These are phyloP conservation scores for Apiotrichum sp. DNA, from an alignment of 1,284 basidiomycete species.

Conservation along the genomic window DNA sequence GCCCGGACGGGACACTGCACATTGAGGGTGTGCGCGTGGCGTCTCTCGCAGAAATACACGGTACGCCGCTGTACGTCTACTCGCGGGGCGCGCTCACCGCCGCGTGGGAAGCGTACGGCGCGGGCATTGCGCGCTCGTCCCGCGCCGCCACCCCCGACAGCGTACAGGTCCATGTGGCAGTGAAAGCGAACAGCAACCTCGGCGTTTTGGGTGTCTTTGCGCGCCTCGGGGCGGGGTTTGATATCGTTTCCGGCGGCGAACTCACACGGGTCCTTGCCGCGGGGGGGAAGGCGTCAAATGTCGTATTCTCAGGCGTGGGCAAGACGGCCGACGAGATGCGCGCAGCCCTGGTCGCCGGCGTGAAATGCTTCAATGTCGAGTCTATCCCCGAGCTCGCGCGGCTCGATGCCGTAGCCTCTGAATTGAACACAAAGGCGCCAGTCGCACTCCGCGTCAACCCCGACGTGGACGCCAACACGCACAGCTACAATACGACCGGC, in stretches of 20 bases:
- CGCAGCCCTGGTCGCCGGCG: slow-evolving; percentile 2
- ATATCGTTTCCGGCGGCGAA: slow-evolving; percentile 11
- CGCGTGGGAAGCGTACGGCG: slow-evolving; percentile 1
- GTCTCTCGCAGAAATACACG: not conserved
- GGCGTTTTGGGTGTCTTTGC: slow-evolving; percentile 9
- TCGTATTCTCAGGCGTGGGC: slow-evolving; percentile 11
- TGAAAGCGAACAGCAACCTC: slow-evolving; percentile 13
- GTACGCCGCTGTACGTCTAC: slow-evolving; percentile 14
- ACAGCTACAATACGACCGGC: slow-evolving; percentile 7
- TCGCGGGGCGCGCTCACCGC: slow-evolving; percentile 4
- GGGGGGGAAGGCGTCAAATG: not conserved
- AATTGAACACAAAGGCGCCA: not conserved
- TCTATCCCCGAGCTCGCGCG: slow-evolving; percentile 6
- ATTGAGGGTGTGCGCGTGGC: slow-evolving; percentile 5
- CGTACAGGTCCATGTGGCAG: slow-evolving; percentile 8
- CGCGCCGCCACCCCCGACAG: not conserved
- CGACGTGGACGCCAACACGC: slow-evolving; percentile 10
- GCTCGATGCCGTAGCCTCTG: slow-evolving; percentile 1
- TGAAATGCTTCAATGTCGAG: slow-evolving; percentile 17
- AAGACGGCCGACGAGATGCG: slow-evolving; percentile 7
- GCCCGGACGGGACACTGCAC: slow-evolving; percentile 4
- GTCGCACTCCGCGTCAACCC: slow-evolving; percentile 7
- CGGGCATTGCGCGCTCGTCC: not conserved
- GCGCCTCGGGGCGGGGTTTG: slow-evolving; percentile 9
- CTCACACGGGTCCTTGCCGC: slow-evolving; percentile 9